These are phyloP conservation scores for Climacium dendroides DNA, from an alignment of 225 moss, liverwort and hornwort genomes.

Conservation along the genomic window DNA sequence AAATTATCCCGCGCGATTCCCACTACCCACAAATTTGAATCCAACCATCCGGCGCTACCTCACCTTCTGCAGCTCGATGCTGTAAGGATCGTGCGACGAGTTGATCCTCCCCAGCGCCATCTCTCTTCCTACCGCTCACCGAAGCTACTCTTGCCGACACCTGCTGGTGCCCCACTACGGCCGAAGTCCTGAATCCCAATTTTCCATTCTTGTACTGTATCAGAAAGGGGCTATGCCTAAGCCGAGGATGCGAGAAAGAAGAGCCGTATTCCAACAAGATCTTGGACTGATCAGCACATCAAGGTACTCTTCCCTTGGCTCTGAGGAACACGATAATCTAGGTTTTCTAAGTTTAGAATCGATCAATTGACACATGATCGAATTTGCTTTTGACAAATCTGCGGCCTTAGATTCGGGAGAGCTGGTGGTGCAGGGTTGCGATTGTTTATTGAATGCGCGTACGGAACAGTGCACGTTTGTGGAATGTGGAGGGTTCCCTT, in stretches of 20 bases:
- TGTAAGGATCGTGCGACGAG: slow-evolving; percentile 10
- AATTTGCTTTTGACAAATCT: background rate
- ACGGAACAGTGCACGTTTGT: background rate
- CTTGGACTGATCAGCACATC: background rate
- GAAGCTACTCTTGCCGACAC: background rate
- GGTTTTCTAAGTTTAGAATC: background rate
- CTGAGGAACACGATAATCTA: background rate
- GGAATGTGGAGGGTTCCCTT: background rate
- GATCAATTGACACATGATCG: background rate
- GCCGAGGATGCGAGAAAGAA: background rate
- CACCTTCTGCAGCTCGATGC: slow-evolving; percentile 39
- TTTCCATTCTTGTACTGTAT: background rate
- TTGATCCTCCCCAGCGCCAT: slow-evolving; percentile 10
- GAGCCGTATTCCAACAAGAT: background rate
- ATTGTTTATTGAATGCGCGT: background rate
- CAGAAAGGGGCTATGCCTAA: background rate
- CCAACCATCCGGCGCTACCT: background rate
- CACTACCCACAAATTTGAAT: background rate
- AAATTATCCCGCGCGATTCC: background rate
- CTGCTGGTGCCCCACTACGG: background rate
- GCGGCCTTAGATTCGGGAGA: background rate
- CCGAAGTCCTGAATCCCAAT: background rate
- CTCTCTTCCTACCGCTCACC: background rate
- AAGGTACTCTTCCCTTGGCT: background rate
- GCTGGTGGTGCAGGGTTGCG: background rate